Evolutionary conservation across 352 stramenopile genomes (phyloP).

Genomic region (Phytopythium sindhum): DNA sequence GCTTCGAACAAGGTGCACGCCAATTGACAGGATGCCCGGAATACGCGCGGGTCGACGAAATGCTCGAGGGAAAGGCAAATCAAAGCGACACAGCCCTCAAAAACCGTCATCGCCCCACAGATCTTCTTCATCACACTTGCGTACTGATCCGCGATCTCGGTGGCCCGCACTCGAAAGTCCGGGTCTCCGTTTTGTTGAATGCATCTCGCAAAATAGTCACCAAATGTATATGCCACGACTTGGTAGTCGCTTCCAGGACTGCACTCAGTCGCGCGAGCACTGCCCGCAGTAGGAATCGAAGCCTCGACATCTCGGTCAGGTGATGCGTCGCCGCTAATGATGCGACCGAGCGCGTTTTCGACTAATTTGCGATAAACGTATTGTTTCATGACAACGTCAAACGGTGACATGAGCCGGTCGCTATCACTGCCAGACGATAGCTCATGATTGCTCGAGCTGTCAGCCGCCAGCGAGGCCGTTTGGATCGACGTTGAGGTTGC

Average conservation of each 20-base stretch:
- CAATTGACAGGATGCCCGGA: not conserved
- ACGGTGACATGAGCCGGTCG: not conserved
- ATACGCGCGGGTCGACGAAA: not conserved
- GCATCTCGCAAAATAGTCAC: not conserved
- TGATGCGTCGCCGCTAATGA: not conserved
- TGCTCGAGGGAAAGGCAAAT: not conserved
- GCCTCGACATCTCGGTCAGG: not conserved
- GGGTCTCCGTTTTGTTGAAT: not conserved
- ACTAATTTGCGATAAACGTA: not conserved
- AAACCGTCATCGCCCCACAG: not conserved
- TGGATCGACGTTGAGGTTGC: not conserved
- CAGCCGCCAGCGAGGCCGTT: not conserved
- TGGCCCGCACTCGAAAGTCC: not conserved
- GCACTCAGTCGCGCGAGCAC: not conserved
- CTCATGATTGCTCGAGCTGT: not conserved
- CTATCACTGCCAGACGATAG: too few relatives aligned
- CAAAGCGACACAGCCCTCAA: not conserved
- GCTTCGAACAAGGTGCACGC: not conserved
- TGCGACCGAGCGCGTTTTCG: not conserved
- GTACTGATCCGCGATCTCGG: not conserved
- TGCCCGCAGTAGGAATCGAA: not conserved
- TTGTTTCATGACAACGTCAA: not conserved
- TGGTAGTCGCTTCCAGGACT: not conserved
- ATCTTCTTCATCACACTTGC: not conserved
- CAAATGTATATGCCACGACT: slow-evolving; percentile 3